These are phyloP conservation scores for Sporothrix phasma DNA, from an alignment of 2,329 filamentous ascomycete species.

Conservation along the genomic window DNA sequence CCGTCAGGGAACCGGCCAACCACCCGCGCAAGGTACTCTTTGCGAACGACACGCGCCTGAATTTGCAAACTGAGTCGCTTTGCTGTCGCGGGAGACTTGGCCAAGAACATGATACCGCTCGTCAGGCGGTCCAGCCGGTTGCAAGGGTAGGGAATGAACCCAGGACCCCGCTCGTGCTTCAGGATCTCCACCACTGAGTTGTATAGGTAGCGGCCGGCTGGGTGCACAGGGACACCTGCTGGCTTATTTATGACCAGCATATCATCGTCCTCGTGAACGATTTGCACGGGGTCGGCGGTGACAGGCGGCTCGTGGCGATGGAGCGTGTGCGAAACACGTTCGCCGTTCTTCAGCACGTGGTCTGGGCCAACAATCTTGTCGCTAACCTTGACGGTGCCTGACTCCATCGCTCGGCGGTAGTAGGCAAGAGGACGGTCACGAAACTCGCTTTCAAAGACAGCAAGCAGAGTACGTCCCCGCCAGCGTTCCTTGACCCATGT, in stretches of 20 bases:
- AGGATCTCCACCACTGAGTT: constrained; percentile 94
- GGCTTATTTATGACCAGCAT: constrained; percentile 98
- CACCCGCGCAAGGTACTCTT: constrained; percentile 90
- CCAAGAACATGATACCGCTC: constrained; percentile 96
- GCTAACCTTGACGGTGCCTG: constrained; percentile 71
- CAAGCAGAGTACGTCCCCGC: constrained; percentile 69
- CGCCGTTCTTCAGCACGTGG: constrained; percentile 74
- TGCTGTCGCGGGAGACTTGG: constrained; percentile 72
- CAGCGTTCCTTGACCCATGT: constrained; percentile 91
- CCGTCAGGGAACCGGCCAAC: constrained; percentile 86
- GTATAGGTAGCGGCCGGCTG: constrained; percentile 89
- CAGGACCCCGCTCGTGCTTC: constrained; percentile 56
- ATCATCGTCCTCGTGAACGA: constrained; percentile 85
- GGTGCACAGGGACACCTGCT: constrained; percentile 87
- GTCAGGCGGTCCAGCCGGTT: constrained; percentile 91
- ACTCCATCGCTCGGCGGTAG: constrained; percentile 75
- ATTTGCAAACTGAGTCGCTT: constrained; percentile 70
- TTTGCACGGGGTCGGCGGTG: constrained; percentile 63
- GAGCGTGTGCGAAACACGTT: constrained; percentile 83
- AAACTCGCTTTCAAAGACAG: constrained; percentile 88
- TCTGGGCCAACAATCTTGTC: constrained; percentile 57
- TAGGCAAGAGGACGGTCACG: constrained; percentile 78
- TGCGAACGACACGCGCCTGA: constrained; percentile 69
- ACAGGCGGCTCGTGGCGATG: constrained; percentile 95
- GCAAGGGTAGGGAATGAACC: constrained; percentile 58